phyloP scores from a whole-genome alignment of 176 grass and related monocot species.

The Rhynchospora pubera region DNA sequence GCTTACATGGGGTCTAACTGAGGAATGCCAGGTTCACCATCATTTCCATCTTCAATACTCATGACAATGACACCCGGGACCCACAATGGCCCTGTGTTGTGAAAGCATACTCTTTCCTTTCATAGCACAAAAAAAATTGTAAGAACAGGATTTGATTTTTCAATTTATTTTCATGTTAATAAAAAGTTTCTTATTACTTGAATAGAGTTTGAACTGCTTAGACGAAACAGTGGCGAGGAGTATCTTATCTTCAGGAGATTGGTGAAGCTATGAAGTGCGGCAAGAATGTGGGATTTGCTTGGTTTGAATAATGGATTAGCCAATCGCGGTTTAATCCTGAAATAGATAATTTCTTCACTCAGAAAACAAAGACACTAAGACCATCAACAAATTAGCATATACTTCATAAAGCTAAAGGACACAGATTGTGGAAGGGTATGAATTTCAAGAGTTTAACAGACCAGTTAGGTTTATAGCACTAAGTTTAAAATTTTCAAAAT shows the following conservation, averaged over 20 bases:
- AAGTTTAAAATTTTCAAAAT: background rate
- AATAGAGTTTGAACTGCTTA: constrained; percentile 44
- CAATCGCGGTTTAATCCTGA: constrained; percentile 79
- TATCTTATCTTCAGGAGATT: constrained; percentile 79
- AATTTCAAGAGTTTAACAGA: background rate
- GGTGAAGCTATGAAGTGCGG: constrained; percentile 47
- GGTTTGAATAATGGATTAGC: constrained; percentile 70
- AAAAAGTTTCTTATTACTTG: constrained; percentile 32
- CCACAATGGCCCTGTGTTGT: constrained; percentile 64
- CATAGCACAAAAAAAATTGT: constrained; percentile 21
- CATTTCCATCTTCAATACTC: constrained; percentile 75
- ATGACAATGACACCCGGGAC: constrained; percentile 64
- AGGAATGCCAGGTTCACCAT: constrained; percentile 30
- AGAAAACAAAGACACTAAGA: background rate
- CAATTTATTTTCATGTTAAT: constrained; percentile 3
- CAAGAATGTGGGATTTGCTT: constrained; percentile 58
- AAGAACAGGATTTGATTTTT: constrained; percentile 2
- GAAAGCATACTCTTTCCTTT: constrained; percentile 69
- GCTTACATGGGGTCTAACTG: constrained; percentile 64
- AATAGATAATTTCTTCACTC: constrained; percentile 20
- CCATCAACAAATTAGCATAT: background rate
- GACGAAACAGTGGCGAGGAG: constrained; percentile 67
- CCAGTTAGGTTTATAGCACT: background rate
- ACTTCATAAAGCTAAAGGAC: background rate
- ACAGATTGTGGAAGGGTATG: background rate